These are phyloP conservation scores for Gloeophyllum trabeum DNA, from an alignment of 768 basidiomycete genomes.

Conservation along the genomic window DNA sequence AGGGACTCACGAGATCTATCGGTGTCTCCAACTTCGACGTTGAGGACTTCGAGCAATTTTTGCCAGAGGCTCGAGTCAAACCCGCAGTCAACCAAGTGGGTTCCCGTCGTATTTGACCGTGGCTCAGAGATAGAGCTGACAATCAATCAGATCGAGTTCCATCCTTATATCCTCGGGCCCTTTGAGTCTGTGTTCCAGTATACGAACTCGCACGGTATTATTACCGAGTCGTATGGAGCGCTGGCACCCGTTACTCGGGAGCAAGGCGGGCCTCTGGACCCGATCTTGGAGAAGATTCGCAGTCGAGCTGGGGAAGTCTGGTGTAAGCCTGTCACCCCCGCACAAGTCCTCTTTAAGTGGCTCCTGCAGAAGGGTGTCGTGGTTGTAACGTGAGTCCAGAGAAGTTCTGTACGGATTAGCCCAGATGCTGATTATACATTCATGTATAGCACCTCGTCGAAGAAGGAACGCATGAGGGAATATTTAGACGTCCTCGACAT, in stretches of 20 bases:
- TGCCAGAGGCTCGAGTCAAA: conserved; percentile 18
- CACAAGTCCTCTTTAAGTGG: conserved; percentile 13
- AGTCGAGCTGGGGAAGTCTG: neutral
- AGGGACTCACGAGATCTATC: conserved; percentile 25
- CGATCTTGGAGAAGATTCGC: conserved; percentile 8
- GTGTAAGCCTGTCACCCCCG: conserved; percentile 7
- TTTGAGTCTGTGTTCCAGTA: conserved; percentile 14
- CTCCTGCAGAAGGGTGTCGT: conserved; percentile 3
- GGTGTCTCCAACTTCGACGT: conserved; percentile 26
- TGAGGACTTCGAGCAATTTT: conserved; percentile 18
- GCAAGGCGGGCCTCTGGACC: conserved; percentile 7
- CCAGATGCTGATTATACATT: neutral
- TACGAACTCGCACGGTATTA: conserved; percentile 14
- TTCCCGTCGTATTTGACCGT: neutral
- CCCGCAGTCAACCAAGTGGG: conserved; percentile 25
- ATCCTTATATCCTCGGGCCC: conserved; percentile 20
- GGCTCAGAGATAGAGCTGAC: too few species aligned
- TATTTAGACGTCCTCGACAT: conserved; percentile 12
- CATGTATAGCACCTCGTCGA: conserved; percentile 12
- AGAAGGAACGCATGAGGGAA: conserved; percentile 12
- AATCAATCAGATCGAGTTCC: conserved; percentile 24
- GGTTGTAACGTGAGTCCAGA: conserved; percentile 1
- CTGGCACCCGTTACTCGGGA: conserved; percentile 12
- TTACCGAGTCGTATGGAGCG: conserved; percentile 14
- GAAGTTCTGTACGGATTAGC: neutral